A percentile compares a stretch with the other conserved stretches of the same genome.
Evolutionary conservation across 148 eudicot genomes (phyloP).

Genomic region (Nepenthes mirabilis): DNA sequence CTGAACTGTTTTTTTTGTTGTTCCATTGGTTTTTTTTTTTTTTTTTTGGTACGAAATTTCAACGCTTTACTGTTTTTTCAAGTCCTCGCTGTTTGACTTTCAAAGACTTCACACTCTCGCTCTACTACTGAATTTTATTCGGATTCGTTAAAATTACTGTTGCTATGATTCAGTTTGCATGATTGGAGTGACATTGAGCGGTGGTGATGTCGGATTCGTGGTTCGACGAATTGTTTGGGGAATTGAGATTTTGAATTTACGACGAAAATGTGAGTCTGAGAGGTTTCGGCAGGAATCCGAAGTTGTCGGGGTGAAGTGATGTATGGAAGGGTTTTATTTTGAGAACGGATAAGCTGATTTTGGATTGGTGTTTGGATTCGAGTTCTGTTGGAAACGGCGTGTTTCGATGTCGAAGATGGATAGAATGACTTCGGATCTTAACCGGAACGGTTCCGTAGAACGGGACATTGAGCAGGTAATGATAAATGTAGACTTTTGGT

Average conservation of each 20-base stretch:
- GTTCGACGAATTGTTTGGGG: not conserved
- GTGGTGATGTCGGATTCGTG: not conserved
- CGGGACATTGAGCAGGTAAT: conserved; percentile 71
- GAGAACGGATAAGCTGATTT: no score
- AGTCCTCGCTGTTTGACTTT: conserved; percentile 17
- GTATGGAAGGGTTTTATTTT: conserved; percentile 23
- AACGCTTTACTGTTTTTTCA: not conserved
- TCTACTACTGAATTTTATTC: not conserved
- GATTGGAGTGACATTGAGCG: conserved; percentile 5
- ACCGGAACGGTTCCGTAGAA: conserved; percentile 41
- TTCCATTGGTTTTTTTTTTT: not conserved
- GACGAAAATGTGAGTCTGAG: not conserved
- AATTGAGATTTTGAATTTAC: not conserved
- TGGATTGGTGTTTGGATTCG: no score
- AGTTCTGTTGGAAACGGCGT: no score
- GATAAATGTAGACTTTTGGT: not conserved
- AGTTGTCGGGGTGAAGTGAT: conserved; percentile 14
- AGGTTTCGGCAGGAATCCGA: not conserved
- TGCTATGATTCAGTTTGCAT: not conserved
- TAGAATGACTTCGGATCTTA: conserved; percentile 52
- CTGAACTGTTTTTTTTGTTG: conserved; percentile 7
- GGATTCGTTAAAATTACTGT: not conserved
- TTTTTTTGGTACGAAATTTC: not conserved
- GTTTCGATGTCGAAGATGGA: conserved; percentile 7
- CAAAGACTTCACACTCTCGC: conserved; percentile 1